phyloP scores from a whole-genome alignment of 352 stramenopile species.

The Phytophthora gonapodyides region DNA sequence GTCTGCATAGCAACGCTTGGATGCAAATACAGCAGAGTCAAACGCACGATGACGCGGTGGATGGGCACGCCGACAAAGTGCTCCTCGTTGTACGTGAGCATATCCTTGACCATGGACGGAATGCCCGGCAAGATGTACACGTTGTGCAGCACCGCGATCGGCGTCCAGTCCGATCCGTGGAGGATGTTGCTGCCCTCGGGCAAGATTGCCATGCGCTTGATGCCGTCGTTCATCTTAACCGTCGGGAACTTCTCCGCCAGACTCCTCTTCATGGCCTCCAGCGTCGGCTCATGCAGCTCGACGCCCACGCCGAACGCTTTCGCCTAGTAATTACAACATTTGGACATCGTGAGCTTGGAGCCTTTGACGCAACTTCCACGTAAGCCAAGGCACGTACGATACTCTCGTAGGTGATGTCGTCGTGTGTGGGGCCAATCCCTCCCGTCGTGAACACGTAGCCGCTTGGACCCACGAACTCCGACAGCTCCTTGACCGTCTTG shows the following conservation, averaged over 20 bases:
- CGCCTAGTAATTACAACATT: conserved; percentile 37
- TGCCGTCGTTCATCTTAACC: conserved; percentile 70
- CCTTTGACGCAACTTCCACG: not conserved
- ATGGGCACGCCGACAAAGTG: conserved; percentile 80
- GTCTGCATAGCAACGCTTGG: not conserved
- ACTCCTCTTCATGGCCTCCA: conserved; percentile 50
- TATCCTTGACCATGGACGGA: conserved; percentile 71
- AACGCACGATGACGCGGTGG: conserved; percentile 69
- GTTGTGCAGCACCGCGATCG: conserved; percentile 72
- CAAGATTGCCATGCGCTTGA: conserved; percentile 67
- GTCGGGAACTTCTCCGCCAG: conserved; percentile 51
- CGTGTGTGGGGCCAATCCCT: conserved; percentile 85
- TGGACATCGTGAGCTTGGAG: not conserved
- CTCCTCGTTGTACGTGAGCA: conserved; percentile 76
- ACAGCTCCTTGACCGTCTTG: conserved; percentile 74
- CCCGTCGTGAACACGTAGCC: conserved; percentile 88
- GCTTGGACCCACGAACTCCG: conserved; percentile 66
- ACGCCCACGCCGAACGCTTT: conserved; percentile 65
- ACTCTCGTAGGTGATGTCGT: conserved; percentile 89
- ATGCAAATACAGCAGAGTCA: not conserved
- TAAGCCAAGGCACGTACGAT: conserved; percentile 46
- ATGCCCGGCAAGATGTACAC: conserved; percentile 85
- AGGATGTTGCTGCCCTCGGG: conserved; percentile 53
- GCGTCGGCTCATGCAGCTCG: conserved; percentile 67
- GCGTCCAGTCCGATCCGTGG: conserved; percentile 47